Evolutionary conservation across 805 yeast genomes (phyloP).

Genomic region (Teunomyces panamensis): DNA sequence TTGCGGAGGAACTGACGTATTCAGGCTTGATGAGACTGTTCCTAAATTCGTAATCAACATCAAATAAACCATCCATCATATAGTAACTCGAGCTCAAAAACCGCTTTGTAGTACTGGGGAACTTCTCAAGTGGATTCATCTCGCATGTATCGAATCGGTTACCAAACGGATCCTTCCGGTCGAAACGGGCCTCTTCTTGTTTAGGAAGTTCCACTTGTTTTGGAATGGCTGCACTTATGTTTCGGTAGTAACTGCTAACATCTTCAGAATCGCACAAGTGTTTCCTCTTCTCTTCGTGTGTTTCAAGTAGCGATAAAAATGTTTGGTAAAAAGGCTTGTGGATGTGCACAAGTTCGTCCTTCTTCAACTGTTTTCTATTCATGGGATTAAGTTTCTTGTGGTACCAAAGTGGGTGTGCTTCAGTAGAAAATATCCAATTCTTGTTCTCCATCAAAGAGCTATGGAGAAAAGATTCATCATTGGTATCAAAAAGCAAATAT

Average conservation of each 20-base stretch:
- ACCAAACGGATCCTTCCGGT: constrained; percentile 16
- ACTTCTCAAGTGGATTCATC: constrained; percentile 18
- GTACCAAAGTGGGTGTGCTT: constrained; percentile 88
- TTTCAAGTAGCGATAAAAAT: constrained; percentile 9
- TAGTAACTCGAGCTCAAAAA: constrained; percentile 39
- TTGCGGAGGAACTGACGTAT: constrained; percentile 18
- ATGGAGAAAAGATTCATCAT: constrained; percentile 45
- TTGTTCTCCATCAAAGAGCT: constrained; percentile 30
- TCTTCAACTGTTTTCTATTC: constrained; percentile 7
- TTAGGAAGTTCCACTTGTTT: neutral
- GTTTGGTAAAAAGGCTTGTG: constrained; percentile 6
- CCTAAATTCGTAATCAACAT: constrained; percentile 39
- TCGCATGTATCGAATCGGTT: constrained; percentile 28
- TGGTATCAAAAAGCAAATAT: constrained; percentile 72
- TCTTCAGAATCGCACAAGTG: constrained; percentile 4
- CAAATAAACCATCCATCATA: constrained; percentile 40
- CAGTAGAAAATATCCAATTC: constrained; percentile 72
- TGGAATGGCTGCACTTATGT: constrained; percentile 8
- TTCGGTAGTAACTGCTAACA: constrained; percentile 9
- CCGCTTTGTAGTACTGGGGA: constrained; percentile 5
- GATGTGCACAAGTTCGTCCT: constrained; percentile 5
- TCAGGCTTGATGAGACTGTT: constrained; percentile 43
- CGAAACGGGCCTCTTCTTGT: neutral
- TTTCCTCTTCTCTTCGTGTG: constrained; percentile 2
- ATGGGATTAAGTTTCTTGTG: constrained; percentile 21